Conservation (phyloP, 2,329 filamentous ascomycete species). For the Sclerotinia trifoliorum region DNA sequence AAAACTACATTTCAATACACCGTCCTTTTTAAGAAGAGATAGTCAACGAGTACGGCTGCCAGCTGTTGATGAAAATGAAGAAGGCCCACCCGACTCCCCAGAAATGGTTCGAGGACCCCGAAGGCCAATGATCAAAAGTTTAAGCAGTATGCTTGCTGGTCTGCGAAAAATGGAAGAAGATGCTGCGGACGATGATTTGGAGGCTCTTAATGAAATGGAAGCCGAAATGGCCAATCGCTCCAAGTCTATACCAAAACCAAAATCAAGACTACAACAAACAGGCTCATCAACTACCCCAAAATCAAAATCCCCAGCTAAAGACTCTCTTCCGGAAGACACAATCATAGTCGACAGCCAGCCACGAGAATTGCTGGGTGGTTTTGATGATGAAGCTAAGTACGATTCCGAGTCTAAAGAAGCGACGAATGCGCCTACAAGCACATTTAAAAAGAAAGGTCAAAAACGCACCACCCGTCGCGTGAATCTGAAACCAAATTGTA, state of each 20-base stretch:
- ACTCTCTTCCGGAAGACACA: constrained; percentile 38
- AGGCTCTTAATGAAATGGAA: constrained; percentile 71
- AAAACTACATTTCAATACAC: constrained; percentile 64
- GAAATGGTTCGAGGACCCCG: constrained; percentile 50
- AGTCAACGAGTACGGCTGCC: constrained; percentile 46
- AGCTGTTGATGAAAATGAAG: constrained; percentile 55
- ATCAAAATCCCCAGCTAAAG: background rate
- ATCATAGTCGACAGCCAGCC: constrained; percentile 46
- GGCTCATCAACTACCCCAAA: constrained; percentile 10
- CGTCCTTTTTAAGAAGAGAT: constrained; percentile 64
- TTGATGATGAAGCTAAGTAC: constrained; percentile 61
- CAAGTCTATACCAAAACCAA: constrained; percentile 20
- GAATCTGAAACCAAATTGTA: constrained; percentile 59
- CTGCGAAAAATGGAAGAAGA: constrained; percentile 70
- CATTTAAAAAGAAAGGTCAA: constrained; percentile 80
- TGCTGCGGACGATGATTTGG: constrained; percentile 68
- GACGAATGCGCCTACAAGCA: constrained; percentile 43
- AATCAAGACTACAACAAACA: constrained; percentile 28
- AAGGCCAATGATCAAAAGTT: constrained; percentile 63
- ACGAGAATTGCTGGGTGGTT: constrained; percentile 53
- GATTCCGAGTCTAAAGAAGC: constrained; percentile 53
- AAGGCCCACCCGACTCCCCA: constrained; percentile 50
- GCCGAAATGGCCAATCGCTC: constrained; percentile 40
- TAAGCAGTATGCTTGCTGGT: constrained; percentile 72
- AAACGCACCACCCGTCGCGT: constrained; percentile 72